These are phyloP conservation scores for Ogataea angusta DNA, from an alignment of 805 yeast species.

Conservation along the genomic window DNA sequence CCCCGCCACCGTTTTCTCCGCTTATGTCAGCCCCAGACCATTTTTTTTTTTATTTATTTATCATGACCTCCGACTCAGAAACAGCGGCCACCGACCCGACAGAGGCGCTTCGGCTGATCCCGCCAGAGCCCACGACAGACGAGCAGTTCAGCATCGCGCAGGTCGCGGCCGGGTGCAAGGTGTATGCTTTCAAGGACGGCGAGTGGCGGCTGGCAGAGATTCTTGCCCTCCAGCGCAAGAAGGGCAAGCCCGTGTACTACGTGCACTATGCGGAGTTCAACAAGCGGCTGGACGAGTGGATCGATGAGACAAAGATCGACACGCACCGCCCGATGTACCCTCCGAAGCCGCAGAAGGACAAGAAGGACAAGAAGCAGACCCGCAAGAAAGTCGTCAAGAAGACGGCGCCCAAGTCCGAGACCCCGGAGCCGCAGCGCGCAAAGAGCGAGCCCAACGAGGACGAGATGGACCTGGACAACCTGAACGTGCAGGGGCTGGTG, in stretches of 20 bases:
- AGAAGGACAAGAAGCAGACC: constrained; percentile 26
- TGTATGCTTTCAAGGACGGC: constrained; percentile 76
- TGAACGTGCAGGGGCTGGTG: constrained; percentile 76
- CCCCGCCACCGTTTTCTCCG: not conserved
- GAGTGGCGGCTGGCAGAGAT: constrained; percentile 82
- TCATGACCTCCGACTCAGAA: constrained; percentile 32
- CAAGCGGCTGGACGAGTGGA: constrained; percentile 97
- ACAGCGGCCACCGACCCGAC: constrained; percentile 26
- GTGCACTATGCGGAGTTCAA: constrained; percentile 94
- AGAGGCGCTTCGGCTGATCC: constrained; percentile 28
- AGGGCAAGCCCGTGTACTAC: constrained; percentile 77
- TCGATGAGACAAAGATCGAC: constrained; percentile 68
- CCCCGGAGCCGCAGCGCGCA: constrained; percentile 10
- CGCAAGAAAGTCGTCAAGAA: constrained; percentile 27
- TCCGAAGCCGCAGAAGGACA: constrained; percentile 55
- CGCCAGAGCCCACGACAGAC: constrained; percentile 30
- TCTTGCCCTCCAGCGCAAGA: constrained; percentile 67
- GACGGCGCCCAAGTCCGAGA: constrained; percentile 9
- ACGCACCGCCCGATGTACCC: constrained; percentile 63
- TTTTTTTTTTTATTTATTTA: constrained; percentile 7
- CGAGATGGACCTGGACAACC: constrained; percentile 78
- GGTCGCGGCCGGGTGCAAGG: constrained; percentile 73
- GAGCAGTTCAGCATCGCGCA: constrained; percentile 42
- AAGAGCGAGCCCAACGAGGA: constrained; percentile 40
- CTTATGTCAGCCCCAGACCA: constrained; percentile 8